Evolutionary conservation across 2,329 filamentous ascomycete species (phyloP).

Genomic region (Penicillium sp.): DNA sequence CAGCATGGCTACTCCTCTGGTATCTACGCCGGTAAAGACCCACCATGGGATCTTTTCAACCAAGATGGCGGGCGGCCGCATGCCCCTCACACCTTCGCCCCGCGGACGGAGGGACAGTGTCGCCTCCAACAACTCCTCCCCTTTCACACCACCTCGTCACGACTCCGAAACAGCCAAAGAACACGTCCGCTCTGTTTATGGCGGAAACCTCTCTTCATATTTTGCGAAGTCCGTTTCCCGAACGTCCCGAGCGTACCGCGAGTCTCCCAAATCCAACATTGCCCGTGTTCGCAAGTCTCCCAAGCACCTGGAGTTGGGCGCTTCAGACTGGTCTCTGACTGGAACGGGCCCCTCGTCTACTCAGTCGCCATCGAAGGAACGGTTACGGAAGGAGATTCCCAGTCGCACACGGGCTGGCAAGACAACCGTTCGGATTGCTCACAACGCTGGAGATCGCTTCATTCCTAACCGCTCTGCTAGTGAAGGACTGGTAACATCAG

Average conservation of each 20-base stretch:
- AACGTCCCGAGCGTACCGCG: slow-evolving; percentile 63
- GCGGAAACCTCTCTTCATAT: slow-evolving; percentile 77
- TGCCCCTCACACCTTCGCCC: slow-evolving; percentile 92
- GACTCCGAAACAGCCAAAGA: slow-evolving; percentile 59
- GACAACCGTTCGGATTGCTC: slow-evolving; percentile 71
- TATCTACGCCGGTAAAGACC: slow-evolving; percentile 94
- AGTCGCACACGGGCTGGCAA: slow-evolving; percentile 61
- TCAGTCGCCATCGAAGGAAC: slow-evolving; percentile 67
- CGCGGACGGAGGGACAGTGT: slow-evolving; percentile 61
- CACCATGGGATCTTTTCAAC: slow-evolving; percentile 90
- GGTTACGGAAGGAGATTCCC: slow-evolving; percentile 59
- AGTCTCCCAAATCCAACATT: slow-evolving; percentile 97
- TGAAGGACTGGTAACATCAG: slow-evolving; percentile 81
- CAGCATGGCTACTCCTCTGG: slow-evolving; percentile 79
- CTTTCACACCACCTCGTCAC: slow-evolving; percentile 73
- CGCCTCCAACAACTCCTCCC: slow-evolving; percentile 67
- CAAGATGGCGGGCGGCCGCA: slow-evolving; percentile 90
- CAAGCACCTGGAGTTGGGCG: slow-evolving; percentile 84
- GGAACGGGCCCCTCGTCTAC: slow-evolving; percentile 70
- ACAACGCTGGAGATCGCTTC: slow-evolving; percentile 86
- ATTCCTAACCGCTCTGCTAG: slow-evolving; percentile 92
- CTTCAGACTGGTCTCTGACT: slow-evolving; percentile 89
- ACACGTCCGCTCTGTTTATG: slow-evolving; percentile 72
- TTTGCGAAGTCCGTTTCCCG: slow-evolving; percentile 68
- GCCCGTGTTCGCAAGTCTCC: slow-evolving; percentile 70